Conservation (phyloP, 2,329 filamentous ascomycete genomes). For the Malbranchea cinnamomea region DNA sequence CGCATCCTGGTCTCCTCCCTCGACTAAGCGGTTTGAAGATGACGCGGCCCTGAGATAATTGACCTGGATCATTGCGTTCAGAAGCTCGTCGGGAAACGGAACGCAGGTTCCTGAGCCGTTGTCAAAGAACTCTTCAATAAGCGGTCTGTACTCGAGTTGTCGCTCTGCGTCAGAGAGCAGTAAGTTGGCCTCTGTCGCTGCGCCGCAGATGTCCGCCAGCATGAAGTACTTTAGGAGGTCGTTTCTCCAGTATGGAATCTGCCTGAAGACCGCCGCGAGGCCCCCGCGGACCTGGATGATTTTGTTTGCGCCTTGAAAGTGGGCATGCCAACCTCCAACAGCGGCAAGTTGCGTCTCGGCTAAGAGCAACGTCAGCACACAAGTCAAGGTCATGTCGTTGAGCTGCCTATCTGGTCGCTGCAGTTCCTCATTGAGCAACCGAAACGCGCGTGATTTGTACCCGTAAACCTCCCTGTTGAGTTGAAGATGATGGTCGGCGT, state of each 20-base stretch:
- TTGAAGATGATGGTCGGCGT: constrained; percentile 6
- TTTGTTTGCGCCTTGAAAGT: constrained; percentile 11
- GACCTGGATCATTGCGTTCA: constrained; percentile 9
- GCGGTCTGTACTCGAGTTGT: constrained; percentile 7
- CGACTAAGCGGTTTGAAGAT: too few relatives aligned
- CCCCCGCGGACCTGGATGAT: constrained; percentile 13
- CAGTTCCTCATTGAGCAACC: constrained; percentile 5
- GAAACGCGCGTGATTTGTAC: constrained; percentile 8
- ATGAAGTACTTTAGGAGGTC: constrained; percentile 9
- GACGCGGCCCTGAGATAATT: constrained; percentile 9
- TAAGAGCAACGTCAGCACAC: constrained; percentile 8
- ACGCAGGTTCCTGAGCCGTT: constrained; percentile 10
- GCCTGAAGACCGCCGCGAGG: constrained; percentile 6
- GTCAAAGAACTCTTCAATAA: constrained; percentile 7
- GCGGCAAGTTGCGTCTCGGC: constrained; percentile 10
- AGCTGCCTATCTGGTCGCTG: constrained; percentile 6
- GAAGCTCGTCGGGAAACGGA: constrained; percentile 8
- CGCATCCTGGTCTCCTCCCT: background rate
- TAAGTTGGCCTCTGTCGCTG: constrained; percentile 6
- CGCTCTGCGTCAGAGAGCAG: constrained; percentile 5
- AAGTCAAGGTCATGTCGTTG: constrained; percentile 8
- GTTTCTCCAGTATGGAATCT: constrained; percentile 4
- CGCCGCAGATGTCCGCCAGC: constrained; percentile 10
- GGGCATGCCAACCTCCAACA: constrained; percentile 9
- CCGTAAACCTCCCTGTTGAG: constrained; percentile 8